Base-by-base conservation (phyloP, 352 stramenopile species). In the Thraustochytrium striatum region DNA sequence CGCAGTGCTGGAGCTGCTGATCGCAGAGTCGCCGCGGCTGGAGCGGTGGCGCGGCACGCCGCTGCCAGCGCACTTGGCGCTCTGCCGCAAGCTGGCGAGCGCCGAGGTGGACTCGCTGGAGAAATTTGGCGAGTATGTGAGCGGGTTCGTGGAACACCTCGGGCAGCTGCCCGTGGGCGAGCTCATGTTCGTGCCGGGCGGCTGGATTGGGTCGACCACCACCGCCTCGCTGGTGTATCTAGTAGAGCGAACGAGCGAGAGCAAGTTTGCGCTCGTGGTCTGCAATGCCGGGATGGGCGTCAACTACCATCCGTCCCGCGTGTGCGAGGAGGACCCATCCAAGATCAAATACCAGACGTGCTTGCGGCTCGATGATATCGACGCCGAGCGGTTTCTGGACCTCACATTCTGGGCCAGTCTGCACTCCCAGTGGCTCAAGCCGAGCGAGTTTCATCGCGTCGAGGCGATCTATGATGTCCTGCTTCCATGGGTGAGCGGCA, bases 381-480 rank as follows among this genome's bases (percentile, higher is more conserved):
- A 87, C 0, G 68, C 85, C 3, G 33, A 30, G 25, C 86, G 90
- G 2, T 91, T 94, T 69, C 57, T 93, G 25, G 89, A 95, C 72
- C 90, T 92, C 85, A 88, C 90, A 7, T 92, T 94, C 58, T 94
- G 89, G 89, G 86, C 88, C 57, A 72, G 92, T 52, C 61, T 93
- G 32, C 93, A 92, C 69, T 93, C 89, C 57, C 85, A 93, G 0
- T 94, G 90, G 89, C 84, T 93, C 72, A 88, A 88, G 73, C 84
- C 90, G 32, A 92, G 88, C 59, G 89, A 95, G 78, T 94, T 93
- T 79, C 89, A 95, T 72, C 86, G 89, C 43, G 86, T 92, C 13
- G 89, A 94, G 78, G 92, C 87, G 3, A 84, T 96, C 30, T 96
- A 96, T 72, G 91, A 95, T 68, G 90, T 96, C 38, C 61, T 96